Evolutionary conservation across 2,329 filamentous ascomycete species (phyloP).

Genomic region (Ceratocystis ficicola): DNA sequence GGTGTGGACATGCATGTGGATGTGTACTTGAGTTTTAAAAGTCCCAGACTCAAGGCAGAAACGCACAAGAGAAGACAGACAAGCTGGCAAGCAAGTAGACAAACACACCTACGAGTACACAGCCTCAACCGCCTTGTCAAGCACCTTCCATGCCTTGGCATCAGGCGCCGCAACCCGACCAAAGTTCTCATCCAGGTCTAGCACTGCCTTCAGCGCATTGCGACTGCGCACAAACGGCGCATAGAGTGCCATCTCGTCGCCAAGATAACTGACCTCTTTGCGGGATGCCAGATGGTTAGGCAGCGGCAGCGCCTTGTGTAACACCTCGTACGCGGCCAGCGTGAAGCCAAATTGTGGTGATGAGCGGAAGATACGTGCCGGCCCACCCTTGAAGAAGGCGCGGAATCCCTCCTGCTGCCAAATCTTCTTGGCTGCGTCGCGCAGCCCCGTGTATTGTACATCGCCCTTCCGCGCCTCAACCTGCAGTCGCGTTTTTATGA

Average conservation of each 20-base stretch:
- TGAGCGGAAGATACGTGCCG: slow-evolving; percentile 85
- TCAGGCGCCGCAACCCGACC: slow-evolving; percentile 55
- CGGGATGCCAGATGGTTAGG: slow-evolving; percentile 45
- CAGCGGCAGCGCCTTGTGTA: slow-evolving; percentile 54
- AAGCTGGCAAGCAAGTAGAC: background rate
- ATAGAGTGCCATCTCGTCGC: slow-evolving; percentile 46
- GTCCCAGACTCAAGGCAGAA: background rate
- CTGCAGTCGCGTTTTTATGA: slow-evolving; percentile 97
- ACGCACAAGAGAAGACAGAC: background rate
- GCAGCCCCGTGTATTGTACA: slow-evolving; percentile 70
- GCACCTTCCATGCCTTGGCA: slow-evolving; percentile 40
- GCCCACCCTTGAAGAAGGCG: slow-evolving; percentile 97
- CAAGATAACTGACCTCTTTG: slow-evolving; percentile 41
- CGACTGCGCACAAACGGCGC: slow-evolving; percentile 53
- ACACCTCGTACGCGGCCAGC: slow-evolving; percentile 82
- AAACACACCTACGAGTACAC: slow-evolving; percentile 18
- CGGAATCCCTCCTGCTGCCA: slow-evolving; percentile 83
- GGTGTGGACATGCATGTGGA: too few relatives aligned
- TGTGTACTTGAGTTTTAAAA: too few relatives aligned
- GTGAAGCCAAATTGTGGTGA: slow-evolving; percentile 98
- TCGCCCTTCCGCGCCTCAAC: slow-evolving; percentile 96
- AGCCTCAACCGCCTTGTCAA: slow-evolving; percentile 31
- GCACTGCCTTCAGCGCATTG: slow-evolving; percentile 89
- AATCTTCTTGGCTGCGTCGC: slow-evolving; percentile 75
- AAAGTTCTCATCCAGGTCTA: slow-evolving; percentile 90